Evolutionary conservation across 2,329 filamentous ascomycete genomes (phyloP), one percentile per base, ranked within the genome.

Genomic region (Phialocephala subalpina): DNA sequence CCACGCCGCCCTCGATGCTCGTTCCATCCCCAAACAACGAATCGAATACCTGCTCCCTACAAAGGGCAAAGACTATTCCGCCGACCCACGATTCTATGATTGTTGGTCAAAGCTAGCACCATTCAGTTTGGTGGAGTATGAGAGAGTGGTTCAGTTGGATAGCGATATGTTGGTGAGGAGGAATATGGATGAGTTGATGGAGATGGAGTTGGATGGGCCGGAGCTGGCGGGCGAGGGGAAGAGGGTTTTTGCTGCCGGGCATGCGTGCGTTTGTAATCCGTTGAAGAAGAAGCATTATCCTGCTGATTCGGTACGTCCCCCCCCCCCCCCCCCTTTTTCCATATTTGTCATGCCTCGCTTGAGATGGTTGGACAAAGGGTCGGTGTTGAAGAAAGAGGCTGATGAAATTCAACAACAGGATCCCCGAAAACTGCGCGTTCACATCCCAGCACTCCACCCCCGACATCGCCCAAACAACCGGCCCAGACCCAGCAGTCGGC

Each of bases 181-280:
- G 73, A 97, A 97, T 79, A 97, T 97, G 92, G 94, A 97, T 77
- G 93, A 97, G 81, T 82, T 97, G 71, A 97, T 97, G 92, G 88
- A 92, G n/a, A 73, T 97, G 58, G 81, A 87, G 67, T 86, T 97
- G 55, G 92, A 95, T 78, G 75, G 81, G 22, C 81, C 86, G 0
- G 80, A 80, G 49, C 66, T 82, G 65, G 81, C 73, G 1, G 88
- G 84, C 73, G 74, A 70, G 62, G 76, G 90, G 25, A 76, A 83
- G 53, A 84, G 86, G 53, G 91, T 97, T 38, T 95, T 97, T 78
- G 93, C 92, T 1, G 92, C 93, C 4, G 88, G 89, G 69, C 92
- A 95, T 79, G 93, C 93, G 5, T 97, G 93, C 79, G 89, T 93
- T 20, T 97, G 93, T 81, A 97, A 97, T 79, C 93, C 93, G 25